Conservation (phyloP, 164 flowering plant genomes). For the Euptelea pleiosperma region DNA sequence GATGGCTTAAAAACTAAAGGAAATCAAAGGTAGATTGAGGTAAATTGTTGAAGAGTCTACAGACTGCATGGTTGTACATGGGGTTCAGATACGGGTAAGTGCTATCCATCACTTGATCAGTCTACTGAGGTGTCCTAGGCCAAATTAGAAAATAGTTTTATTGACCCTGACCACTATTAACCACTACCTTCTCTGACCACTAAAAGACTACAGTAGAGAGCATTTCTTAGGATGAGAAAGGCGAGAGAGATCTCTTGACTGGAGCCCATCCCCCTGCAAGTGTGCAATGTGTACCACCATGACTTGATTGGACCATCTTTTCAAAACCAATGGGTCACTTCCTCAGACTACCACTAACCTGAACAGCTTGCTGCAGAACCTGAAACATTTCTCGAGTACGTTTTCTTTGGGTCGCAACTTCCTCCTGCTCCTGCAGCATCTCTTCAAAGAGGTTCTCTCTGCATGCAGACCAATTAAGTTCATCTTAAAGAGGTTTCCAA, state of each 20-base stretch:
- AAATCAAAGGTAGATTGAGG: background rate
- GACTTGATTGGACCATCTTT: no score
- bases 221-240: no score
- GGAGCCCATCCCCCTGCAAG: no score
- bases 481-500: no score
- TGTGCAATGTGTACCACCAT: no score
- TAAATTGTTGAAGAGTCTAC: background rate
- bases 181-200: no score
- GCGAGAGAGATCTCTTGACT: no score
- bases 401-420: slow-evolving; percentile 26
- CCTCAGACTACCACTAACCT: slow-evolving; percentile 22
- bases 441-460: slow-evolving; percentile 39
- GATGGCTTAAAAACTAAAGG: background rate
- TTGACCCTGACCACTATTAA: no score
- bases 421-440: slow-evolving; percentile 37
- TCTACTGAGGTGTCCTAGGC: background rate
- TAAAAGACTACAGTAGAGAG: no score
- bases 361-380: slow-evolving; percentile 33
- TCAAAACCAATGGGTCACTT: no score
- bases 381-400: slow-evolving; percentile 20
- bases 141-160: background rate
- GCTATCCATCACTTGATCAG: background rate
- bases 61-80: background rate
- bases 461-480: no score
- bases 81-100: no score